Evolutionary conservation across 2,329 filamentous ascomycete species (phyloP), one percentile per base, ranked within the genome.

Genomic region (Cordyceps farinosa): DNA sequence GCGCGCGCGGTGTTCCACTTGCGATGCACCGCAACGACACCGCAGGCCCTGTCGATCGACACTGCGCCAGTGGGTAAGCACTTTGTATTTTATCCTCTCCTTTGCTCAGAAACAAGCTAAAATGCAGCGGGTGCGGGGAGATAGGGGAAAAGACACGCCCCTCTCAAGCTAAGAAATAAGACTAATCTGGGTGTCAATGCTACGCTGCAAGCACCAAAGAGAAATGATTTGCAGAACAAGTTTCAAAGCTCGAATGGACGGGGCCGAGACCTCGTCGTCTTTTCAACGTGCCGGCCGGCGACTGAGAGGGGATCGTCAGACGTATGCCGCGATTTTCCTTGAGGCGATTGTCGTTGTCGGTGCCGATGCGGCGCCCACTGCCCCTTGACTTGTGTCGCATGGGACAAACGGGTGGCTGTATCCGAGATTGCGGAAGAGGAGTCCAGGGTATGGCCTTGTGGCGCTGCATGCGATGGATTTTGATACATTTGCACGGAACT

Each of bases 171-270:
- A 59, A 42, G 30, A 47, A 59, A 17, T 22, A 40, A 42, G 45
- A 51, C 45, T 42, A 59, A 36, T 40, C 30, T 17, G 36, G 9
- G 45, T 11, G 22, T 7, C 42, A 58, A 59, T 59, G 56, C 45
- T 50, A 51, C 56, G 56, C 56, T 57, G n/a, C 44, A n/a, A 13
- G 27, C 15, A 34, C 56, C 56, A 59, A 59, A 59, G 45, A 50
- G 56, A 17, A 51, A 59, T 59, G 56, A 59, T 59, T 59, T 59
- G 56, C 56, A 59, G 56, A 59, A 59, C 56, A 59, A 59, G 56
- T 59, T 59, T 59, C 45, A 59, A 50, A 59, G 15, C 10, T 22
- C 32, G 40, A 50, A 50, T 38, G 32, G 38, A 29, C 44, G 56
- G 52, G 56, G 22, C 45, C 45, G 22, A 32, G 56, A 59, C 56